These are phyloP conservation scores for Aureobasidium sp. DNA, from an alignment of 2,329 filamentous ascomycete genomes.

Conservation along the genomic window DNA sequence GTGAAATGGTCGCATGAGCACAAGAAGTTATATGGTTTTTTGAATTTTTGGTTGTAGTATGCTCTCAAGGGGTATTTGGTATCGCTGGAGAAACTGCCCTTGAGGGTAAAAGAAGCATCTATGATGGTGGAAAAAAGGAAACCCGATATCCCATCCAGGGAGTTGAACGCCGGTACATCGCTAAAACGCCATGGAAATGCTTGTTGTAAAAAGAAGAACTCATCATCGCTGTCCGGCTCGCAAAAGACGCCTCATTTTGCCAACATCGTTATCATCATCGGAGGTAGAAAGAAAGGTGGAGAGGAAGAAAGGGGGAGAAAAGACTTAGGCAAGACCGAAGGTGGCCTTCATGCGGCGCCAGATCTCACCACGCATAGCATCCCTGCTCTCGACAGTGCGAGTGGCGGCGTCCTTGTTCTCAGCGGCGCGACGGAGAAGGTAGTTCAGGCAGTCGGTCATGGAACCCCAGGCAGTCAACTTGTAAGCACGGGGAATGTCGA, in stretches of 20 bases:
- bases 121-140: background rate
- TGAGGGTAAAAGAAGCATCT: background rate
- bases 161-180: background rate
- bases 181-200: background rate
- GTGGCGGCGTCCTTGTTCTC: constrained; percentile 55
- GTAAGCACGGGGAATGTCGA: constrained; percentile 40
- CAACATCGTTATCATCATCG: background rate
- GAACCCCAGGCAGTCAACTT: constrained; percentile 52
- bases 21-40: background rate
- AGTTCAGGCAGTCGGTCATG: constrained; percentile 71
- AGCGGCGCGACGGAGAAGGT: constrained; percentile 49
- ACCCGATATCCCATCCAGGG: background rate
- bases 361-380: constrained; percentile 45
- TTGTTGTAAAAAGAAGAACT: background rate
- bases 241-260: background rate
- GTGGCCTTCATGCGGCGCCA: constrained; percentile 29
- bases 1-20: background rate
- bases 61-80: background rate
- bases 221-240: background rate
- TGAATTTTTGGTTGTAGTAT: background rate
- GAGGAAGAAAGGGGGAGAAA: too few relatives aligned
- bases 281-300: background rate
- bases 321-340: constrained; percentile 10
- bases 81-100: background rate
- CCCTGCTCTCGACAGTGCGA: constrained; percentile 44